Evolutionary conservation across 768 basidiomycete species (phyloP).

Genomic region (Podaxis sp.): DNA sequence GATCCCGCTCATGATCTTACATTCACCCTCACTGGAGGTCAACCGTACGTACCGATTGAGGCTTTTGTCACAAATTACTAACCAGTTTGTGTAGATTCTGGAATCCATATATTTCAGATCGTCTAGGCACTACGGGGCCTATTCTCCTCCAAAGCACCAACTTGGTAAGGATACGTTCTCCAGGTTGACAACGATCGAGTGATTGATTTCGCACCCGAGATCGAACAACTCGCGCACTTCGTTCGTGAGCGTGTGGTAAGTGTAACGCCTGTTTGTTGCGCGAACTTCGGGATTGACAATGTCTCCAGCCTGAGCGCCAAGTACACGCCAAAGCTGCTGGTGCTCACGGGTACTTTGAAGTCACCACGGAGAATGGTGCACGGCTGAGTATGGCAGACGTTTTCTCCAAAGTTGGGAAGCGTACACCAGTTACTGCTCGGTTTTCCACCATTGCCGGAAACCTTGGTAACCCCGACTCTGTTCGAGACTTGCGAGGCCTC

Average conservation of each 20-base stretch:
- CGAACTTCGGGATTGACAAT: background rate
- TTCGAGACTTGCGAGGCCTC: conserved; percentile 55
- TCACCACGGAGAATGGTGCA: conserved; percentile 43
- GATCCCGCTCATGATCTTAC: conserved; percentile 14
- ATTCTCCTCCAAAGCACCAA: conserved; percentile 18
- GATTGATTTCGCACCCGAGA: conserved; percentile 5
- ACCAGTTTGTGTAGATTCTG: conserved; percentile 6
- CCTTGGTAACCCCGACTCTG: conserved; percentile 46
- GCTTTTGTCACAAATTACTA: background rate
- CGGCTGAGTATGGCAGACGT: conserved; percentile 33
- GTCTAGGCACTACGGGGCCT: conserved; percentile 17
- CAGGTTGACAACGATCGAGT: background rate
- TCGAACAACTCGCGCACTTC: conserved; percentile 21
- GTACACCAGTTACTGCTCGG: conserved; percentile 39
- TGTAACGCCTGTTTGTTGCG: background rate
- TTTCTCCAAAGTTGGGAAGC: conserved; percentile 30
- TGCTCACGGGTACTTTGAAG: conserved; percentile 55
- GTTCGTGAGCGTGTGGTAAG: conserved; percentile 21
- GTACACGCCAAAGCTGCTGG: conserved; percentile 39
- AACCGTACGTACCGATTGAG: conserved; percentile 13
- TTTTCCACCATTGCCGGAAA: conserved; percentile 60
- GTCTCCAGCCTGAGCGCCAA: conserved; percentile 27
- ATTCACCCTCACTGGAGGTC: conserved; percentile 17
- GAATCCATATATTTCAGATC: conserved; percentile 16
- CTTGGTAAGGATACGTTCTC: conserved; percentile 8